These are phyloP conservation scores for Ophiostoma australiae DNA, from an alignment of 2,329 filamentous ascomycete species.

Conservation along the genomic window DNA sequence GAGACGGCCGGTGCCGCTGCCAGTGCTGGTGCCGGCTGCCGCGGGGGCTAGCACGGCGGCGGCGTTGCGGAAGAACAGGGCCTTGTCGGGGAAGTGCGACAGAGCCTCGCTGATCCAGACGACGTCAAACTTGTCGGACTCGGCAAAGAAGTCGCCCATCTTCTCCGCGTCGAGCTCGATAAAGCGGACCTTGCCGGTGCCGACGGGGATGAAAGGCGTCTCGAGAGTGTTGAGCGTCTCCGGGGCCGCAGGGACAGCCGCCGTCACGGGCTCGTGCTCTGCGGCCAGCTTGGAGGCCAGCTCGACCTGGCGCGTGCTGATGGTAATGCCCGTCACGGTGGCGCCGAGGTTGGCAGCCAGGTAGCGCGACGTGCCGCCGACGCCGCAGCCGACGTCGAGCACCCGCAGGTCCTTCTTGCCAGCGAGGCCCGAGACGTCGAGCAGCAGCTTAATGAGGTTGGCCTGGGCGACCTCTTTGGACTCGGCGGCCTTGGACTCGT, in stretches of 20 bases:
- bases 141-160: conserved; percentile 50
- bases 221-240: conserved; percentile 2
- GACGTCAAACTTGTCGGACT: conserved; percentile 44
- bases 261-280: conserved; percentile 27
- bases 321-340: conserved; percentile 55
- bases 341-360: conserved; percentile 50
- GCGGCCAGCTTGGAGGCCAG: conserved; percentile 50
- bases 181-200: conserved; percentile 48
- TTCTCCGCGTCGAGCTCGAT: conserved; percentile 58
- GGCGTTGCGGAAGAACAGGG: conserved; percentile 53
- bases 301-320: conserved; percentile 55
- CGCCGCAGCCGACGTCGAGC: conserved; percentile 57
- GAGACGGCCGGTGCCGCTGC: conserved; percentile 42
- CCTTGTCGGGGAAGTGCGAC: conserved; percentile 56
- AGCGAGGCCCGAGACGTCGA: conserved; percentile 43
- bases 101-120: conserved; percentile 61
- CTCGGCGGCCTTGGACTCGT: conserved; percentile 42
- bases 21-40: too few species aligned
- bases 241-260: background rate
- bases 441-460: conserved; percentile 52
- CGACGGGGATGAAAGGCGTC: conserved; percentile 36
- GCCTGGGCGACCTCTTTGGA: conserved; percentile 55
- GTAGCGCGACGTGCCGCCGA: conserved; percentile 55
- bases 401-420: conserved; percentile 33
- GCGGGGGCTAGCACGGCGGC: conserved; percentile 41